Conservation (phyloP, 1,284 basidiomycete species). For the Ceratobasidium sp. region DNA sequence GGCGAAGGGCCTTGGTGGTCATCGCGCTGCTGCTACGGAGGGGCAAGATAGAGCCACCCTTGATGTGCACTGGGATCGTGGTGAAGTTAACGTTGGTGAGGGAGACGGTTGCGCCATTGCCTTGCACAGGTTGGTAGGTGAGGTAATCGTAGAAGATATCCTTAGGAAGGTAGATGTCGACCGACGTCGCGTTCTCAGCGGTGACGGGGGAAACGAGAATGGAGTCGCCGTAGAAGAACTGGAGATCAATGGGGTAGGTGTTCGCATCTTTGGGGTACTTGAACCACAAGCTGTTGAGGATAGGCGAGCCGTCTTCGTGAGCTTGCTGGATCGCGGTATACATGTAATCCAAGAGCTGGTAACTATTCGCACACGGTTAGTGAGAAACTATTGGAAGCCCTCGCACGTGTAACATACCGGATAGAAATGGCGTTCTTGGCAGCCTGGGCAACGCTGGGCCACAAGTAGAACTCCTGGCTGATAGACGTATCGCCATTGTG, state of each 20-base stretch:
- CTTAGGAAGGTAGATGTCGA: constrained; percentile 69
- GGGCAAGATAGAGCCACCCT: constrained; percentile 67
- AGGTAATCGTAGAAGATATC: constrained; percentile 74
- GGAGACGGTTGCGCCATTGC: constrained; percentile 59
- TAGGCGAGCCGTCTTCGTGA: constrained; percentile 67
- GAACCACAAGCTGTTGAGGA: constrained; percentile 71
- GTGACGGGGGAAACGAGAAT: constrained; percentile 76
- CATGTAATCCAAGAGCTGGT: constrained; percentile 68
- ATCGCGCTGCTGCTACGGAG: constrained; percentile 64
- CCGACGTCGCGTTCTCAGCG: constrained; percentile 67
- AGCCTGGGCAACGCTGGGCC: constrained; percentile 67
- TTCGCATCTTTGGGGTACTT: constrained; percentile 68
- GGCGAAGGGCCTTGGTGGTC: constrained; percentile 67
- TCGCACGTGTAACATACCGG: constrained; percentile 54
- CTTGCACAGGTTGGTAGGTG: constrained; percentile 62
- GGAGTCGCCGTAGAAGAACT: constrained; percentile 74
- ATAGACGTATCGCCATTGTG: constrained; percentile 66
- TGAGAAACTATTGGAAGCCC: background rate
- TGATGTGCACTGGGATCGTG: constrained; percentile 70
- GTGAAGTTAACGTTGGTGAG: constrained; percentile 65
- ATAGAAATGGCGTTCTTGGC: constrained; percentile 70
- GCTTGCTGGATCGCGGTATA: constrained; percentile 75
- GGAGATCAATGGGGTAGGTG: constrained; percentile 70
- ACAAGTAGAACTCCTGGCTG: constrained; percentile 75
- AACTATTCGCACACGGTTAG: background rate